phyloP scores from a whole-genome alignment of 495 filamentous ascomycete genomes.

The Xylaria cubensis region DNA sequence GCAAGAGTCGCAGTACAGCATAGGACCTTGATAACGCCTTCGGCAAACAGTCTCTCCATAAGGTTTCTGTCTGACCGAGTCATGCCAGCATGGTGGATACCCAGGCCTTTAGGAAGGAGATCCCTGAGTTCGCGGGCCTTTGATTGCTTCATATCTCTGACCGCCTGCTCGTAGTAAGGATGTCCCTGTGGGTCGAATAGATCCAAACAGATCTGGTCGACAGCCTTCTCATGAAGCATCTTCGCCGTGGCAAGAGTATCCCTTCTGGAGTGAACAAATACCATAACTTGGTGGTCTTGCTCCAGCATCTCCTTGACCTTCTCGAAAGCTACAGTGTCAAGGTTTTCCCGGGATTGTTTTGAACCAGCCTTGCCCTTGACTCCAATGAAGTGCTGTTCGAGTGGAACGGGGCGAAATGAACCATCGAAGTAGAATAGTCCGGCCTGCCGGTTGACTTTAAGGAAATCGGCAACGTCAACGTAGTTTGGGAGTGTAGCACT shows the following conservation, averaged over 20 bases:
- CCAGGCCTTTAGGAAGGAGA: constrained; percentile 85
- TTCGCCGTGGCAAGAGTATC: constrained; percentile 90
- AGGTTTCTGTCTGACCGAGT: constrained; percentile 89
- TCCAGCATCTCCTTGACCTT: constrained; percentile 95
- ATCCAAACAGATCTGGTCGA: constrained; percentile 75
- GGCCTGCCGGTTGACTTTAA: constrained; percentile 92
- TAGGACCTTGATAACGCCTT: constrained; percentile 90
- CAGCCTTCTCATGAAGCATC: constrained; percentile 83
- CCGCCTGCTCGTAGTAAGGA: constrained; percentile 71
- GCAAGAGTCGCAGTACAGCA: constrained; percentile 98
- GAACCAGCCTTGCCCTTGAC: constrained; percentile 89
- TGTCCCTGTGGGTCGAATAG: constrained; percentile 81
- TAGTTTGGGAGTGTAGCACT: constrained; percentile 97
- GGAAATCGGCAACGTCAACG: constrained; percentile 92
- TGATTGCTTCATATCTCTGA: constrained; percentile 81
- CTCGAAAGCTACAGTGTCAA: constrained; percentile 85
- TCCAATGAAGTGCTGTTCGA: constrained; percentile 97
- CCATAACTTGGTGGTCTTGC: constrained; percentile 92
- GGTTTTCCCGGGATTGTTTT: constrained; percentile 80
- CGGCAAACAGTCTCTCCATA: constrained; percentile 86
- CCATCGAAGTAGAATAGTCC: constrained; percentile 97
- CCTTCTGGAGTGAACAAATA: constrained; percentile 96
- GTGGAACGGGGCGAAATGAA: constrained; percentile 93
- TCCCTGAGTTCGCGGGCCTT: constrained; percentile 87
- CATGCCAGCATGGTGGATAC: constrained; percentile 97